Percentiles rank a stretch among this genome's conserved stretches.
Conservation (phyloP, 345 rosid genomes). For the Lepidium didymum region DNA sequence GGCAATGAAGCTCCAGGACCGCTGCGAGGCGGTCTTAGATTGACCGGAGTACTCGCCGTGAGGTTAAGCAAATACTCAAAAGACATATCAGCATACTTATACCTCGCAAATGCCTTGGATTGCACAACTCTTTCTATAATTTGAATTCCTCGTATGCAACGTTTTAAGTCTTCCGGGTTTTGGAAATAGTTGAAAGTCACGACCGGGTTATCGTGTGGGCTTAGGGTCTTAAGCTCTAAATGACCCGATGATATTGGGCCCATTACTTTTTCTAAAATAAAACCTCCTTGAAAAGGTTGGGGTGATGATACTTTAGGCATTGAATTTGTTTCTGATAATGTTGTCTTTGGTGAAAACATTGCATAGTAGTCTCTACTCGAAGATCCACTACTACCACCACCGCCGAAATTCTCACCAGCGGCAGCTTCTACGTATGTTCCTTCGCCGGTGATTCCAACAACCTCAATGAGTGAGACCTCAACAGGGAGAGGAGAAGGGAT, state of each 20-base stretch:
- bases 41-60: slow-evolving; percentile 50
- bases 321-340: slow-evolving; percentile 20
- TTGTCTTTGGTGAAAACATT: slow-evolving; percentile 52
- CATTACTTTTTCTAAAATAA: slow-evolving; percentile 51
- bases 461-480: slow-evolving; percentile 70
- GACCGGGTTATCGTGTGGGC: slow-evolving; percentile 49
- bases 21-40: slow-evolving; percentile 53
- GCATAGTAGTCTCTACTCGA: slow-evolving; percentile 33
- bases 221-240: slow-evolving; percentile 42
- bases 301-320: slow-evolving; percentile 23
- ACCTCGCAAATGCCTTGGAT: slow-evolving; percentile 43
- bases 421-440: slow-evolving; percentile 62
- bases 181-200: slow-evolving; percentile 69
- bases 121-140: slow-evolving; percentile 45
- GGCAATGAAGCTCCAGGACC: slow-evolving; percentile 42
- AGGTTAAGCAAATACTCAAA: slow-evolving; percentile 36
- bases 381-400: slow-evolving; percentile 21
- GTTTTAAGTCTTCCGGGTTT: slow-evolving; percentile 44
- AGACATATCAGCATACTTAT: slow-evolving; percentile 28
- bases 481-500: slow-evolving; percentile 62
- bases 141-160: slow-evolving; percentile 53
- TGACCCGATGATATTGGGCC: slow-evolving; percentile 60
- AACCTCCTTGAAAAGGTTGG: slow-evolving; percentile 50
- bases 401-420: slow-evolving; percentile 43
- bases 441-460: slow-evolving; percentile 57